Conservation (phyloP, 345 rosid species). For the Firmiana major region DNA sequence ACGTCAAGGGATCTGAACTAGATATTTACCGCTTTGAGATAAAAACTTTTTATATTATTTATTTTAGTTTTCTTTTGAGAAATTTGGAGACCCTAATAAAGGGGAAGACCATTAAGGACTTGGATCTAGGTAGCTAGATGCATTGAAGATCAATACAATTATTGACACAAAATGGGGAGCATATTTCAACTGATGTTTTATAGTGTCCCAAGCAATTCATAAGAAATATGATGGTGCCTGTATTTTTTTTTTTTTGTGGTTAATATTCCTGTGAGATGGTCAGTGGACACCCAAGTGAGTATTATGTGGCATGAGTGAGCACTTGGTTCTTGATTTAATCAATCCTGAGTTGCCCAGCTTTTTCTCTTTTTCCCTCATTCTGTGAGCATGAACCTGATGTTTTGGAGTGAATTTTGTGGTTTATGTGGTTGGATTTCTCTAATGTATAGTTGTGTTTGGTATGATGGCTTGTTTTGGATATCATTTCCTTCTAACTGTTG, state of each 20-base stretch:
- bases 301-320: background rate
- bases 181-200: background rate
- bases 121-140: background rate
- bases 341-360: background rate
- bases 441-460: background rate
- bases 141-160: background rate
- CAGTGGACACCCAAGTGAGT: constrained; percentile 1
- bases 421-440: constrained; percentile 6
- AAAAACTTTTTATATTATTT: background rate
- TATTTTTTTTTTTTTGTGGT: background rate
- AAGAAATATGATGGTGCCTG: background rate
- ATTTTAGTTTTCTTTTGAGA: background rate
- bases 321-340: background rate
- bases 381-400: background rate
- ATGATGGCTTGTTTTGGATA: constrained; percentile 1
- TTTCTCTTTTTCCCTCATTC: background rate
- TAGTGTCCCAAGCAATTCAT: background rate
- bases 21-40: background rate
- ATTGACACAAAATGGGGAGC: background rate
- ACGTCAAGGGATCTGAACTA: background rate
- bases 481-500: background rate
- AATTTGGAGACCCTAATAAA: background rate
- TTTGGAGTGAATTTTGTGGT: background rate
- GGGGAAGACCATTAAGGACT: constrained; percentile 1
- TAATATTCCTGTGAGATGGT: background rate